Base-by-base conservation (phyloP, 1,139 yeast genomes). In the Yamadazyma triangularis region DNA sequence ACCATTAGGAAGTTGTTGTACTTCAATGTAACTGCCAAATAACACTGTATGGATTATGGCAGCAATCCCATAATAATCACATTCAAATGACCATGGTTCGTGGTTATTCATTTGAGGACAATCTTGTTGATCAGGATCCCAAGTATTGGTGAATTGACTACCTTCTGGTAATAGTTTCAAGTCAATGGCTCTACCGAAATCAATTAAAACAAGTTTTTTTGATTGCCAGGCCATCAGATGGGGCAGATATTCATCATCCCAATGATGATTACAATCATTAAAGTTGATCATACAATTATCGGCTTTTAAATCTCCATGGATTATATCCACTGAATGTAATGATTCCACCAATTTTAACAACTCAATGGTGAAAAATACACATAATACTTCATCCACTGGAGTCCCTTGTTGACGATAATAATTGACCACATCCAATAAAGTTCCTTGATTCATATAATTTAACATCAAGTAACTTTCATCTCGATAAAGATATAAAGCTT, bases 291-390 rank as follows among this genome's bases (percentile, higher is more conserved):
- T 84, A 42, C 93, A 83, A 48, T 88, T 88, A 40, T 86, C 95
- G 0, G 95, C 83, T 48, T 83, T 85, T 35, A 88, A 56, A 51
- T 87, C 95, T 1, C 96, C 94, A 57, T 89, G 96, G 11, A 89
- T 63, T 1, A 88, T 75, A 0, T 81, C 80, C 9, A 72, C 59
- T 1, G 58, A 52, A 48, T 89, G 96, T 18, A 89, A 55, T 1
- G 64, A 53, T 42, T 82, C 87, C 2, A 86, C 57, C 0, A 75
- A 62, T 32, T 75, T 69, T 29, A 86, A 51, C 15, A 86, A 52
- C 45, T 85, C 86, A 8, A 76, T 57, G 0, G 93, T 65, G 26
- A 87, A 60, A 46, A 76, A 82, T 32, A 84, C 68, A 6, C 75
- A 76, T 4, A 88, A 51, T 0, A 65, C 55, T 50, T 89, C 96